Conservation (phyloP, 805 yeast genomes). For the Vanderwaltozyma yarrowii region DNA sequence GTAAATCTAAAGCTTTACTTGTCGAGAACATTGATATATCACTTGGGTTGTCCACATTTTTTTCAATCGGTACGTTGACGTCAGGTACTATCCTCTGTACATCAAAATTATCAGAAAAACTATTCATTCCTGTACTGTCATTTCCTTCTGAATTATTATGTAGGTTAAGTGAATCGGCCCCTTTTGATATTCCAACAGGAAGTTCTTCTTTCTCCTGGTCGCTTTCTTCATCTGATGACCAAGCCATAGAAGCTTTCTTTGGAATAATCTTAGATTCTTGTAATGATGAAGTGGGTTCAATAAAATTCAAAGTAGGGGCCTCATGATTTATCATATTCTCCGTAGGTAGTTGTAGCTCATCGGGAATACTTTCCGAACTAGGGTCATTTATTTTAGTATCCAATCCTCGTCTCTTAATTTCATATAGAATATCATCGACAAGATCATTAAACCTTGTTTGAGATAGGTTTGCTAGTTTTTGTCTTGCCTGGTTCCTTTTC, state of each 20-base stretch:
- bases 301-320: not conserved
- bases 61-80: too few species aligned
- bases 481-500: constrained; percentile 90
- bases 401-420: constrained; percentile 67
- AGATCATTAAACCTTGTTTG: constrained; percentile 76
- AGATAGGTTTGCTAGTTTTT: constrained; percentile 78
- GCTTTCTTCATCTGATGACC: constrained; percentile 66
- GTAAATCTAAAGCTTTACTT: not conserved
- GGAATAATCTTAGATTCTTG: constrained; percentile 69
- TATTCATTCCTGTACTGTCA: too few species aligned
- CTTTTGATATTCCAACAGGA: too few species aligned
- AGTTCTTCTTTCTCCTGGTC: not conserved
- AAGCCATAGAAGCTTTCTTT: constrained; percentile 69
- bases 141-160: too few species aligned
- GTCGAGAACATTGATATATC: too few species aligned
- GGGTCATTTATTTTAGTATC: constrained; percentile 22
- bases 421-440: constrained; percentile 80
- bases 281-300: constrained; percentile 31
- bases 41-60: too few species aligned
- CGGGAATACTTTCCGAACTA: not conserved
- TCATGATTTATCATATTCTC: not conserved
- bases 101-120: too few species aligned
- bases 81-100: too few species aligned
- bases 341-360: not conserved
- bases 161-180: too few species aligned